Conservation (phyloP, 2,329 filamentous ascomycete genomes). For the Chaetomiaceae sp. region DNA sequence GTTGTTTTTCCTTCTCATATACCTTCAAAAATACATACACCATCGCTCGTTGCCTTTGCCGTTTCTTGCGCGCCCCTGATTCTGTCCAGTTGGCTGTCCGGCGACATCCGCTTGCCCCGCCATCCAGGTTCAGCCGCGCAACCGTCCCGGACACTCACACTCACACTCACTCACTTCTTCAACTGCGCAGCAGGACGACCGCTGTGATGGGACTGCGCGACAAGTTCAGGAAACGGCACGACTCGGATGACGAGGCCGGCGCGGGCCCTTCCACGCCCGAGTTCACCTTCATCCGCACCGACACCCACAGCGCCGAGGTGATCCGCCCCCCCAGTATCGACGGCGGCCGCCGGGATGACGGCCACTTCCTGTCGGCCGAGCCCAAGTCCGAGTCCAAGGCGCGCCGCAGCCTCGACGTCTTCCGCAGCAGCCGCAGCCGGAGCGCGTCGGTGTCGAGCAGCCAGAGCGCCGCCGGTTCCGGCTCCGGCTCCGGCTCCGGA, state of each 20-base stretch:
- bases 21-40: too few species aligned
- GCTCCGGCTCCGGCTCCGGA: too few species aligned
- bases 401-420: slow-evolving; percentile 30
- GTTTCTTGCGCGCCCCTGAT: background rate
- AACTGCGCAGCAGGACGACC: background rate
- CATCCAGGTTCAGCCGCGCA: too few species aligned
- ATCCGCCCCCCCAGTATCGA: slow-evolving; percentile 62
- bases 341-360: slow-evolving; percentile 16
- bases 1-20: background rate
- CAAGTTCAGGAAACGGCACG: slow-evolving; percentile 49
- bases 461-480: slow-evolving; percentile 29
- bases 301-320: slow-evolving; percentile 72
- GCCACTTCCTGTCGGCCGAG: slow-evolving; percentile 23
- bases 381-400: slow-evolving; percentile 16
- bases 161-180: background rate
- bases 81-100: too few species aligned
- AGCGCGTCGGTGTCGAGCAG: slow-evolving; percentile 42
- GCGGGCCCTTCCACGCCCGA: slow-evolving; percentile 45
- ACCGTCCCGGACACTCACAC: too few species aligned
- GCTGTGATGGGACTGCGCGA: slow-evolving; percentile 45
- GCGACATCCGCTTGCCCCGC: background rate
- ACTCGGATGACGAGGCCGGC: slow-evolving; percentile 33
- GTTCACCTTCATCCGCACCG: slow-evolving; percentile 79
- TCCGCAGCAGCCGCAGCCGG: slow-evolving; percentile 38
- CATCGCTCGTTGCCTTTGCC: background rate